A percentile compares a stretch with the other conserved stretches of the same genome.
Evolutionary conservation across 805 yeast species (phyloP).

Genomic region (Wickerhamomyces ciferrii): DNA sequence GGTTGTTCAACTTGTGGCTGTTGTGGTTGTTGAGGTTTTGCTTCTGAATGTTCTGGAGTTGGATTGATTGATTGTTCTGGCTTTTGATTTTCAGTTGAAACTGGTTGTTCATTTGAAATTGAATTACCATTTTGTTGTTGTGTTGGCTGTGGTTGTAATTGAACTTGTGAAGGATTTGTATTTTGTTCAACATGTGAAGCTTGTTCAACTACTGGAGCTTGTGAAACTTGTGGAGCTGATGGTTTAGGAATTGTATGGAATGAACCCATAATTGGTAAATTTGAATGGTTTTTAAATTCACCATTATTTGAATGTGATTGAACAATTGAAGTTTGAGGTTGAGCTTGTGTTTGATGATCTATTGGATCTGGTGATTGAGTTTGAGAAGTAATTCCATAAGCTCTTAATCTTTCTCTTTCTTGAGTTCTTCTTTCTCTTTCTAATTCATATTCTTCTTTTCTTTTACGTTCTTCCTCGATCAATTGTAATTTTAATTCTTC

Average conservation of each 20-base stretch:
- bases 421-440: slow-evolving; percentile 18
- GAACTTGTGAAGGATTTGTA: neutral
- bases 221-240: neutral
- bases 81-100: neutral
- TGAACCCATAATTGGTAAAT: neutral
- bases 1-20: too few species aligned
- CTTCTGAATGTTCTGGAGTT: neutral
- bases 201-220: neutral
- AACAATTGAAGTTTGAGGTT: neutral
- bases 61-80: neutral
- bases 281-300: neutral
- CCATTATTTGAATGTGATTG: slow-evolving; percentile 1
- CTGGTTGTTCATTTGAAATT: neutral
- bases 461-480: slow-evolving; percentile 11
- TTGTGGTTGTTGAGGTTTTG: neutral
- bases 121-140: neutral
- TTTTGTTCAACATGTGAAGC: neutral
- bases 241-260: slow-evolving; percentile 2
- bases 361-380: slow-evolving; percentile 1
- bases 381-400: neutral
- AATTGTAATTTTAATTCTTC: slow-evolving; percentile 10
- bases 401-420: slow-evolving; percentile 18
- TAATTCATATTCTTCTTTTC: slow-evolving; percentile 16
- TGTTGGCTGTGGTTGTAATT: neutral
- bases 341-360: neutral